phyloP scores from a whole-genome alignment of 768 basidiomycete genomes.

The Aureoboletus auriporus region DNA sequence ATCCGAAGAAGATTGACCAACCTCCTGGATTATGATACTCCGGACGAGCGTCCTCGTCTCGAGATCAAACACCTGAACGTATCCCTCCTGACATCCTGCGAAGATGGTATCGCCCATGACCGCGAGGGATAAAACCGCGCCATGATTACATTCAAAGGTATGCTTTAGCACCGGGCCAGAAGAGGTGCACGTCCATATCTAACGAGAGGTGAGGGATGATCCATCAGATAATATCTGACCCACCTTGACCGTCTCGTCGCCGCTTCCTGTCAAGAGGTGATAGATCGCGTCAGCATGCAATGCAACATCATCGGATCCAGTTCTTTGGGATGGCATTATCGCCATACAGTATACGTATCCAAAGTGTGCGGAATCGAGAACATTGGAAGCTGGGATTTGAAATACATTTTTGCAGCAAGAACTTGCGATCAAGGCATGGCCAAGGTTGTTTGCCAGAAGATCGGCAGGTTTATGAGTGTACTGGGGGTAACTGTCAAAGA shows the following conservation, averaged over 20 bases:
- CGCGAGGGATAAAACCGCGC: slow-evolving; percentile 81
- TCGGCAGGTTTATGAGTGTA: slow-evolving; percentile 67
- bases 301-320: slow-evolving; percentile 32
- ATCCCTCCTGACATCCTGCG: slow-evolving; percentile 92
- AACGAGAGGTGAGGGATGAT: background rate
- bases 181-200: slow-evolving; percentile 67
- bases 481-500: slow-evolving; percentile 87
- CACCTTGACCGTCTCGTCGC: slow-evolving; percentile 89
- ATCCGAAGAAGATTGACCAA: slow-evolving; percentile 22
- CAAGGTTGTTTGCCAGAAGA: slow-evolving; percentile 57
- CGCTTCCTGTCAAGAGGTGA: slow-evolving; percentile 80
- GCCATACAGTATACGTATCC: slow-evolving; percentile 91
- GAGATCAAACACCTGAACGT: slow-evolving; percentile 86
- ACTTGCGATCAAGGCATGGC: slow-evolving; percentile 31
- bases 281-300: slow-evolving; percentile 23
- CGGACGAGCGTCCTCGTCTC: slow-evolving; percentile 86
- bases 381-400: slow-evolving; percentile 61
- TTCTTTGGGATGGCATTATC: slow-evolving; percentile 38
- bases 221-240: slow-evolving; percentile 1
- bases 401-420: slow-evolving; percentile 28
- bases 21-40: slow-evolving; percentile 84
- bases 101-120: slow-evolving; percentile 77
- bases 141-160: slow-evolving; percentile 67
- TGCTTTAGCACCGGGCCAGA: slow-evolving; percentile 48
- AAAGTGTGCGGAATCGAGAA: slow-evolving; percentile 87